These are phyloP conservation scores for Elaeagnus macrophylla DNA, from an alignment of 306 rosid species.

Conservation along the genomic window DNA sequence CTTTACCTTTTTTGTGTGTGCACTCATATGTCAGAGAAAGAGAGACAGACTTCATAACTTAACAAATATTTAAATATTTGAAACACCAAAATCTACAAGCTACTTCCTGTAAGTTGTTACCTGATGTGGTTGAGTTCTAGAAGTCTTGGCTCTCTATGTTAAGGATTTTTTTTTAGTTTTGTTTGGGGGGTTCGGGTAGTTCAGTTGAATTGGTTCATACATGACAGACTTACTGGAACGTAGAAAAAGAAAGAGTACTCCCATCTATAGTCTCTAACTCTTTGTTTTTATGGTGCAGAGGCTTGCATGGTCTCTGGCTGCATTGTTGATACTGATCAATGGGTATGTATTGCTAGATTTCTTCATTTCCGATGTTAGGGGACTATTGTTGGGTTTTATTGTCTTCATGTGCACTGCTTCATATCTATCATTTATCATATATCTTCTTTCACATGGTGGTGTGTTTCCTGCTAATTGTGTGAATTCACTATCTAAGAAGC, in stretches of 20 bases:
- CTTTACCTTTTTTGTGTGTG: too few species aligned
- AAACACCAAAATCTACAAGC: too few species aligned
- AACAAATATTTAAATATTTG: too few species aligned
- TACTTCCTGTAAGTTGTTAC: too few species aligned
- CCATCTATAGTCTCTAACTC: conserved; percentile 4
- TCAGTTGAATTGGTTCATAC: too few species aligned
- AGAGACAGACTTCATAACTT: too few species aligned
- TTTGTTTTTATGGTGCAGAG: conserved; percentile 37
- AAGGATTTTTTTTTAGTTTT: too few species aligned
- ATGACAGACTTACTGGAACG: too few species aligned
- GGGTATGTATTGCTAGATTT: conserved; percentile 74
- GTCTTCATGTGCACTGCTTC: conserved; percentile 50
- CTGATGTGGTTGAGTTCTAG: too few species aligned
- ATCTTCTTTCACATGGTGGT: conserved; percentile 52
- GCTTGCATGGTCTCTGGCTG: conserved; percentile 79
- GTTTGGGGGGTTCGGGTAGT: too few species aligned
- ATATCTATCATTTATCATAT: conserved; percentile 48
- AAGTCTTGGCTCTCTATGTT: too few species aligned
- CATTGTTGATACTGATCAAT: conserved; percentile 63
- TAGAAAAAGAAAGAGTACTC: background rate
- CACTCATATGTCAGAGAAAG: too few species aligned
- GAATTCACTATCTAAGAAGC: conserved; percentile 36
- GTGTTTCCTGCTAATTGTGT: conserved; percentile 45
- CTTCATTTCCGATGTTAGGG: conserved; percentile 50
- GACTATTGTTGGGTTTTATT: conserved; percentile 39